A percentile compares a stretch with the other conserved stretches of the same genome.
Evolutionary conservation across 352 stramenopile species (phyloP).

Genomic region (Globisporangium echinulatum): DNA sequence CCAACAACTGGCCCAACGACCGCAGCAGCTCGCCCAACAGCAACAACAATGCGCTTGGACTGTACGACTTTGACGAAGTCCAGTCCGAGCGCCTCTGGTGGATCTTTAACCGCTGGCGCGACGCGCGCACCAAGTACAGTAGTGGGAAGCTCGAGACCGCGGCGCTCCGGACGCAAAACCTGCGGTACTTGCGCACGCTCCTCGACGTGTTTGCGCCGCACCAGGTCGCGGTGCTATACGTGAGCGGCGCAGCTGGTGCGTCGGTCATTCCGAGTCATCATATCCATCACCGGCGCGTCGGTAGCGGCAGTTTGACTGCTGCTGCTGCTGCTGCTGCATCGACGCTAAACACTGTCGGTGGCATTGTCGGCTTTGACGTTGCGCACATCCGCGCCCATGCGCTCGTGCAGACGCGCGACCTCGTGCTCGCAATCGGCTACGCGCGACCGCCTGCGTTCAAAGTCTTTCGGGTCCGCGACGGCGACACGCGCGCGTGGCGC

Average conservation of each 20-base stretch:
- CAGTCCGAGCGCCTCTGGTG: slow-evolving; percentile 77
- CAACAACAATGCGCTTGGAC: slow-evolving; percentile 20
- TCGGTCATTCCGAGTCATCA: slow-evolving; percentile 19
- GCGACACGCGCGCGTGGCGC: slow-evolving; percentile 50
- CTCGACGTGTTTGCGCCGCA: slow-evolving; percentile 75
- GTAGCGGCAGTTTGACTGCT: slow-evolving; percentile 11
- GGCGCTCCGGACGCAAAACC: slow-evolving; percentile 56
- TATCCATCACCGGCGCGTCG: background rate
- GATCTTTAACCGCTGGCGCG: slow-evolving; percentile 73
- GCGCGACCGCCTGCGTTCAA: slow-evolving; percentile 36
- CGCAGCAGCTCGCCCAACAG: slow-evolving; percentile 42
- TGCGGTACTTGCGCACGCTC: slow-evolving; percentile 60
- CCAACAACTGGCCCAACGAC: slow-evolving; percentile 11
- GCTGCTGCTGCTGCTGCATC: slow-evolving; percentile 9
- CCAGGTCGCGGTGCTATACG: slow-evolving; percentile 72
- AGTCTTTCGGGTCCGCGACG: slow-evolving; percentile 45
- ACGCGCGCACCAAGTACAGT: slow-evolving; percentile 61
- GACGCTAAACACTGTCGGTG: slow-evolving; percentile 12
- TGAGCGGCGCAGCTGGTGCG: slow-evolving; percentile 16
- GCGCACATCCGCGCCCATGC: slow-evolving; percentile 70
- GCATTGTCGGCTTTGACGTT: slow-evolving; percentile 73
- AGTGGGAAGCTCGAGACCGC: slow-evolving; percentile 66
- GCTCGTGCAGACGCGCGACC: slow-evolving; percentile 56
- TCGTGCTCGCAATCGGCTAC: slow-evolving; percentile 69
- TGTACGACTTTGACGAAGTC: slow-evolving; percentile 79